A percentile compares a stretch with the other conserved stretches of the same genome.
Conservation (phyloP, 83 land plant species). For the Picea abies region DNA sequence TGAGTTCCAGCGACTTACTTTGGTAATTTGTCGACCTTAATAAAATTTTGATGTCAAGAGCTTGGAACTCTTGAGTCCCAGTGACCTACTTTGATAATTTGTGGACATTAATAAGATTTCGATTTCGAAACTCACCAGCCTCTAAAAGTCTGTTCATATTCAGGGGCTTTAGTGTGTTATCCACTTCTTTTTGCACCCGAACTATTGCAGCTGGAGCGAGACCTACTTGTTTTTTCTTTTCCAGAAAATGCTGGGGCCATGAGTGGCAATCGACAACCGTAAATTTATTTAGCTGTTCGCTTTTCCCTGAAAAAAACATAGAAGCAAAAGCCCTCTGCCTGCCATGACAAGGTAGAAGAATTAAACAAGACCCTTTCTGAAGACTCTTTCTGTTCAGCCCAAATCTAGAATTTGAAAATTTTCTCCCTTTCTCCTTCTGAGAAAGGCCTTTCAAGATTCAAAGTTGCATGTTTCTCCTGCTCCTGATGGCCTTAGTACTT, state of each 20-base stretch:
- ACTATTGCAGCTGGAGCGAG: conserved; percentile 95
- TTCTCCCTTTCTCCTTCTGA: neutral
- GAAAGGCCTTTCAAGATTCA: neutral
- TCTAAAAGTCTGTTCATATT: neutral
- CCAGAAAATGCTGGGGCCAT: conserved; percentile 83
- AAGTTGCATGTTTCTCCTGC: neutral
- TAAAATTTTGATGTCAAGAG: too few species aligned
- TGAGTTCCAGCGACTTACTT: too few species aligned
- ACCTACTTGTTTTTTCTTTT: conserved; percentile 54
- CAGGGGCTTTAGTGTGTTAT: conserved; percentile 34
- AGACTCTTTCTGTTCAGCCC: neutral
- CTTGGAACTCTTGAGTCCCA: too few species aligned
- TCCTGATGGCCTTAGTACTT: neutral
- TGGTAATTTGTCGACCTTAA: too few species aligned
- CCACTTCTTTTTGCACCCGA: conserved; percentile 39
- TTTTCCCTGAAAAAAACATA: conserved; percentile 71
- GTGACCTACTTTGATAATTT: too few species aligned
- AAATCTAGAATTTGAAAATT: neutral
- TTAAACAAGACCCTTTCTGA: neutral
- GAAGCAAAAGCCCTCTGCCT: conserved; percentile 93
- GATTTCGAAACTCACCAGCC: conserved; percentile 1
- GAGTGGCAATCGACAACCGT: conserved; percentile 72
- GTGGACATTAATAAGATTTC: neutral
- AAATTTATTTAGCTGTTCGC: conserved; percentile 60
- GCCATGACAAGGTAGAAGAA: conserved; percentile 19